These are phyloP conservation scores for Xanthoconium separans DNA, from an alignment of 1,284 basidiomycete species.

Conservation along the genomic window DNA sequence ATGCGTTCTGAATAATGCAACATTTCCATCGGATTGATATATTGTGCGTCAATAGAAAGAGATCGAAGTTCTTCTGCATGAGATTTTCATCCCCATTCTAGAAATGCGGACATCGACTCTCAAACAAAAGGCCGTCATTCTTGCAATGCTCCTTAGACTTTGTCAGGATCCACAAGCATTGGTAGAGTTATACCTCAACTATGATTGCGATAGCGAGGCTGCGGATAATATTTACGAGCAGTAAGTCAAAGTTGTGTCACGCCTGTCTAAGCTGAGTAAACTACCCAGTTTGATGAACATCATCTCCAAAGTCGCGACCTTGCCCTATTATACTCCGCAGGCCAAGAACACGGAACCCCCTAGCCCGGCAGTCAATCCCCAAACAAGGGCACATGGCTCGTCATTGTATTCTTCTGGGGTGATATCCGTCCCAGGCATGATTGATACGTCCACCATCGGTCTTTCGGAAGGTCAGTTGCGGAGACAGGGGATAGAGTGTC, in stretches of 20 bases:
- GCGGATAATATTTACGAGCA: constrained; percentile 96
- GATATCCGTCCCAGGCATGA: constrained; percentile 62
- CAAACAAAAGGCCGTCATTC: constrained; percentile 90
- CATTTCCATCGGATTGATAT: constrained; percentile 2
- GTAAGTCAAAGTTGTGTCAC: constrained; percentile 38
- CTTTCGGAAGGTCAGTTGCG: constrained; percentile 83
- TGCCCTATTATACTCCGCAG: constrained; percentile 56
- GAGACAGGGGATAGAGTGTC: constrained; percentile 86
- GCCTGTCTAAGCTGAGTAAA: constrained; percentile 9
- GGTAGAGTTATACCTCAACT: constrained; percentile 97
- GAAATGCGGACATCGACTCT: constrained; percentile 98
- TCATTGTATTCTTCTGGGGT: constrained; percentile 66
- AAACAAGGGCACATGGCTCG: constrained; percentile 46
- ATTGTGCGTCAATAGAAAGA: constrained; percentile 72
- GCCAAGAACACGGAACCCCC: constrained; percentile 55
- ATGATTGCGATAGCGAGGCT: constrained; percentile 93
- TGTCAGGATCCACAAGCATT: constrained; percentile 95
- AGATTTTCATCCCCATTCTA: constrained; percentile 98
- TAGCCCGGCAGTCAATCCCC: constrained; percentile 58
- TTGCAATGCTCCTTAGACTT: constrained; percentile 82
- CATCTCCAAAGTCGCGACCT: constrained; percentile 85
- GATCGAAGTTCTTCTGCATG: constrained; percentile 96
- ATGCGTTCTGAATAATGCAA: constrained; percentile 1
- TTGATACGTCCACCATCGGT: constrained; percentile 65
- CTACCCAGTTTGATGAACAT: constrained; percentile 85